phyloP scores from a whole-genome alignment of 2,329 filamentous ascomycete genomes.

The Fusarium sacchari region DNA sequence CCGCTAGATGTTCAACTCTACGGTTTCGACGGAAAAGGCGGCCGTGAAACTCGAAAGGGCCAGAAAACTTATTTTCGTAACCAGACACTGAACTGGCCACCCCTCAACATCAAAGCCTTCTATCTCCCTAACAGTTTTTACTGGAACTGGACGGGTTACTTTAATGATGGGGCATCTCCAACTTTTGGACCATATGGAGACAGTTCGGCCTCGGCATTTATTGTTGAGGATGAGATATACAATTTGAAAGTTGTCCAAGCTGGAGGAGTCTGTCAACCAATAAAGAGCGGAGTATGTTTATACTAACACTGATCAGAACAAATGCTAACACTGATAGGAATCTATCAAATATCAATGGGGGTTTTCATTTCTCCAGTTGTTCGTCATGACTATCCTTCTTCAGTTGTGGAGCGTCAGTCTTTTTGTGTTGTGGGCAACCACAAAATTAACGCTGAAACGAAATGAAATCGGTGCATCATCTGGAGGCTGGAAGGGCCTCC shows the following conservation, averaged over 20 bases:
- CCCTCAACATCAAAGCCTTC: conserved; percentile 2
- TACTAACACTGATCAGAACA: rapidly evolving
- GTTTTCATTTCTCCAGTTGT: conserved; percentile 12
- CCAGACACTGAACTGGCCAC: background rate
- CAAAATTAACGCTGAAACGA: background rate
- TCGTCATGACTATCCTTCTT: background rate
- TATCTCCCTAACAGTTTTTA: background rate
- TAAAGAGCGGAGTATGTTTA: background rate
- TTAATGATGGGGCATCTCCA: background rate
- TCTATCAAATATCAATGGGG: conserved; percentile 7
- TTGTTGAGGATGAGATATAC: background rate
- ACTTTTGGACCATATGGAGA: background rate
- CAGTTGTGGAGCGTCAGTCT: background rate
- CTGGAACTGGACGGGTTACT: background rate
- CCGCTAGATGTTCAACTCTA: background rate
- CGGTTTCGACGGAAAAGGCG: background rate
- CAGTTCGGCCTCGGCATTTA: rapidly evolving
- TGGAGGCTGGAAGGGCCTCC: background rate
- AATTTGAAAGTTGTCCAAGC: background rate
- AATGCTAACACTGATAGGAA: rapidly evolving
- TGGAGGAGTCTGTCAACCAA: background rate
- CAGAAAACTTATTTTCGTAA: background rate
- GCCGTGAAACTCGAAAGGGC: too few species aligned
- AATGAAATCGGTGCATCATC: background rate
- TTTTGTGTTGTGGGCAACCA: background rate